Base-by-base conservation (phyloP, 2,329 filamentous ascomycete species). In the Hymenoscyphus albidus region DNA sequence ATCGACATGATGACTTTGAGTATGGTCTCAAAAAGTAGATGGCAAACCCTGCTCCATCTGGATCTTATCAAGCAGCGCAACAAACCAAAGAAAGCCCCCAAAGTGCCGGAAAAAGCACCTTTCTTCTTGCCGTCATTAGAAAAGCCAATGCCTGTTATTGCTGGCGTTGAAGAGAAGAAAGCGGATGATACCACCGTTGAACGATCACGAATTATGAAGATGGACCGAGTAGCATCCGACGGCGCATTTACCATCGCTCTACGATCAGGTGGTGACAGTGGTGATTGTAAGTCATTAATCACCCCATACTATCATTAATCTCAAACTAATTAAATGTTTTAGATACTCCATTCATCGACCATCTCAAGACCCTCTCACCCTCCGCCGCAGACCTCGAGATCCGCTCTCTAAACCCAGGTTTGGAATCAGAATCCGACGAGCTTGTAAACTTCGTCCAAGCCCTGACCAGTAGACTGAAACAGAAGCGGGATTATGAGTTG, bases 21-120 rank as follows among this genome's bases (percentile, higher is more conserved):
- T 76, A 78, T 98, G 60, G 89, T 98, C 4, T 96, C 95, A 12
- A 93, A 91, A 76, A 92, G 90, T 67, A 86, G 90, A 72, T 99
- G 95, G 95, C 94, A 98, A 77, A 97, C 93, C 0, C 82, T 99
- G 14, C 82, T 99, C 35, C 92, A 99, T 76, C 83, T 99, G 2
- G 95, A 99, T 74, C 80, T 93, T 32, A 97, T 99, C 75, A 91
- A 79, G 79, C 87, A 93, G 77, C 90, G 95, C 67, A 99, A 99
- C 78, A 96, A 95, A 77, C 95, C 96, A 0, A 93, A 88, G 69
- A 93, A 97, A 76, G 86, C 93, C 0, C 93, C 93, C 16, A 97
- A 97, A 78, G 85, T 88, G 6, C 95, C 95, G 0, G 92, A 97
- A 75, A 96, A 96, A 74, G 94, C 94, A 0, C 96, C 95, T 0